Conservation (phyloP, 768 basidiomycete genomes). For the Suillus plorans region DNA sequence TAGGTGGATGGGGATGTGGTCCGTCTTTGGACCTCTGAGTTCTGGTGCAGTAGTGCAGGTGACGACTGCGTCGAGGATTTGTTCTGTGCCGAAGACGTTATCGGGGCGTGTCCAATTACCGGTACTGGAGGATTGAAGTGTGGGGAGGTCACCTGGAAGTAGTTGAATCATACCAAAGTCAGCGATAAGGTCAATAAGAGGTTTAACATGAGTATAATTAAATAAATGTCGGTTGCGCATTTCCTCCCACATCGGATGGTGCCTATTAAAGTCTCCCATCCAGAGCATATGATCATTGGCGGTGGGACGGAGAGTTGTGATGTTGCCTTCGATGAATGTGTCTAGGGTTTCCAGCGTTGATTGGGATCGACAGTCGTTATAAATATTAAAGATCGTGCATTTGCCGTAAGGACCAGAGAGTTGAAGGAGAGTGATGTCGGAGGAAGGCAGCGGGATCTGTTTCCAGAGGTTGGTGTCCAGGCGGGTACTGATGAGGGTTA, state of each 20-base stretch:
- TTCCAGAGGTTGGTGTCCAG: too few species aligned
- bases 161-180: background rate
- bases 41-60: background rate
- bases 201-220: background rate
- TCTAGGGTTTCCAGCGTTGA: too few species aligned
- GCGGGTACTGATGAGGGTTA: too few species aligned
- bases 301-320: too few species aligned
- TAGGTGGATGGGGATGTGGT: background rate
- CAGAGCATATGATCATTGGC: background rate
- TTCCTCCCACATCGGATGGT: background rate
- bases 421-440: too few species aligned
- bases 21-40: background rate
- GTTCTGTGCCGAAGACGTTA: background rate
- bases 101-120: background rate
- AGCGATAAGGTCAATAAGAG: background rate
- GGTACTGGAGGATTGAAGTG: background rate
- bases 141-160: background rate
- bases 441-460: too few species aligned
- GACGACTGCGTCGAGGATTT: background rate
- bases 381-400: too few species aligned
- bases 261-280: background rate
- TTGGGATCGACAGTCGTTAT: too few species aligned
- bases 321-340: too few species aligned
- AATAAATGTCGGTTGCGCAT: fast-evolving
- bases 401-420: too few species aligned